phyloP scores from a whole-genome alignment of 176 grass and related monocot species.

The Aegilops speltoides region DNA sequence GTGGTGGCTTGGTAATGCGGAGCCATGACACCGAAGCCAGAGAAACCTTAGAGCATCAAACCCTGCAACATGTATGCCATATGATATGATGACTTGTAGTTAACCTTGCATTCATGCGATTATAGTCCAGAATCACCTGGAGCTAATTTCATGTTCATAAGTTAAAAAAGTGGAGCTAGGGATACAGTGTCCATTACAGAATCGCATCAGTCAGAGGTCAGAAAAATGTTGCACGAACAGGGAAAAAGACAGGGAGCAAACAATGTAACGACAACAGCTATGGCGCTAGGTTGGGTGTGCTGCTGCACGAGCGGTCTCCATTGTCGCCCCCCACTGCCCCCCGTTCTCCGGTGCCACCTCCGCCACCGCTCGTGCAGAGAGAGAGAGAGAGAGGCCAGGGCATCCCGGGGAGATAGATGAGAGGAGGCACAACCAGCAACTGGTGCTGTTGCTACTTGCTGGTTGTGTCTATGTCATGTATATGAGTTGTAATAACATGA shows the following conservation, averaged over 20 bases:
- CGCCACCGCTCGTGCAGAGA: too few species aligned
- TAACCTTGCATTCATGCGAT: too few species aligned
- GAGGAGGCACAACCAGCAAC: too few species aligned
- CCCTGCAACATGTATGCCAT: background rate
- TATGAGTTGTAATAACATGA: too few species aligned
- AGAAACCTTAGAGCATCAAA: background rate
- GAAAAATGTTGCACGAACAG: too few species aligned
- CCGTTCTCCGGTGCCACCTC: background rate
- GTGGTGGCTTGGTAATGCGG: conserved; percentile 52
- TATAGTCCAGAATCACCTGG: background rate
- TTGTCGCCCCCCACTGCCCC: too few species aligned
- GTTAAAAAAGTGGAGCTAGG: background rate
- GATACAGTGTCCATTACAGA: background rate
- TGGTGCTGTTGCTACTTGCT: too few species aligned
- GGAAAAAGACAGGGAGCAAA: background rate
- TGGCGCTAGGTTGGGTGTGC: background rate
- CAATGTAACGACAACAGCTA: too few species aligned
- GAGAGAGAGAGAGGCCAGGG: too few species aligned
- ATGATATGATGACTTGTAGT: background rate
- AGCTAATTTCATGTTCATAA: background rate
- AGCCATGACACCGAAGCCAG: conserved; percentile 27
- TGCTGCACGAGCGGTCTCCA: background rate
- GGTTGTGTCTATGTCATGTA: too few species aligned
- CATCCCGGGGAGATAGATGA: too few species aligned
- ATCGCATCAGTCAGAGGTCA: background rate